Base-by-base conservation (phyloP, 2,329 filamentous ascomycete genomes). In the Emericellopsis cladophorae region DNA sequence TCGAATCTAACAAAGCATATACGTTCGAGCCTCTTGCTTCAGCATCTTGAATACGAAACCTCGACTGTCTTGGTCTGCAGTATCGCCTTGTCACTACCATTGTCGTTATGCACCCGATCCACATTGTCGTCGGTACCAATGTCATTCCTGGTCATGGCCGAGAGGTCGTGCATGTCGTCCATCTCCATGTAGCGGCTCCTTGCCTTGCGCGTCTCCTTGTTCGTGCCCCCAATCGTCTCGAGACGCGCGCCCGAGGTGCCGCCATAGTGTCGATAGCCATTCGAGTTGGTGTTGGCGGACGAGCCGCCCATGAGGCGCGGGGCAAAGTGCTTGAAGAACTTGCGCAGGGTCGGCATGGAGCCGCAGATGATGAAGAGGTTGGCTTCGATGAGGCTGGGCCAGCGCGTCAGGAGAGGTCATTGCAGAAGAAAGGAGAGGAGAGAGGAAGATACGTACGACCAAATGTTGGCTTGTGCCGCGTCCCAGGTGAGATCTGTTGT, bases 351-450 rank as follows among this genome's bases (percentile, higher is more conserved):
- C 1, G 60, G 59, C 42, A 63, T 55, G 37, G 58, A 62, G 40
- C 56, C 58, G 49, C 60, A 64, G 41, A 65, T 59, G 43, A 65
- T 49, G 40, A 63, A 56, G 3, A 65, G 51, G 42, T 64, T 65
- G 9, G 52, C 54, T 42, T 65, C 61, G 31, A 63, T 44, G 37
- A 62, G 53, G 10, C 58, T 62, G 29, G 32, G 3, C n/a, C 18
- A 15, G 23, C 23, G 14, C 5, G 22, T 10, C 8, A 10, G 18
- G 4, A 8, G 4, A 23, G 7, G 2, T 18, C 32, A 43, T 31
- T 44, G 24, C n/a, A 36, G 23, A 18, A 23, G 18, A 21, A 12
- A 36, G 10, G 22, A 14, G 8, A 35, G 12, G 16, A 7, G 22
- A 5, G 12, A 24, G 16, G 11, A 18, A 5, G 12, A 24, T 11